phyloP scores from a whole-genome alignment of 495 filamentous ascomycete genomes.

The Trichocladium antarcticum region DNA sequence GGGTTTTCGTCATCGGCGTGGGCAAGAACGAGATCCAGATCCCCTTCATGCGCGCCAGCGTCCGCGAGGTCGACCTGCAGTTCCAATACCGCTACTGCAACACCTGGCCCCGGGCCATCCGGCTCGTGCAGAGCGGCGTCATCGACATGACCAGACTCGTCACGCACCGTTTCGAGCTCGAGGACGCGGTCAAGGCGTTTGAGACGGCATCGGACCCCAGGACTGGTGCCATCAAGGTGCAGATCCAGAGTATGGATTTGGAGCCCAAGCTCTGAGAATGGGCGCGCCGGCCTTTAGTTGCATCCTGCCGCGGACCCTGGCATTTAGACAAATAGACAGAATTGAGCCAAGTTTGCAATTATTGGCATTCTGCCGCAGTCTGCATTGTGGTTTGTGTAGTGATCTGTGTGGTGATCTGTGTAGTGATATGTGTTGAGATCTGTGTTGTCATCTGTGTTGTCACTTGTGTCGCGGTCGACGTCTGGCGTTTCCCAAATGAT shows the following conservation, averaged over 20 bases:
- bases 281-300: no score
- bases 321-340: neutral
- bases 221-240: conserved; percentile 90
- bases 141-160: conserved; percentile 70
- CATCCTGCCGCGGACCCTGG: no score
- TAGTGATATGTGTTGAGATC: no score
- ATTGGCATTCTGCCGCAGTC: neutral
- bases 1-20: conserved; percentile 87
- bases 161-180: conserved; percentile 74
- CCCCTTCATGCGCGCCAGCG: conserved; percentile 84
- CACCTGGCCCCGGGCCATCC: conserved; percentile 88
- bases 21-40: conserved; percentile 90
- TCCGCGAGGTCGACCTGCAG: conserved; percentile 83
- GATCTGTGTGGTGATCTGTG: no score
- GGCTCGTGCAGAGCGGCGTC: conserved; percentile 70
- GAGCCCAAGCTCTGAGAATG: no score
- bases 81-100: conserved; percentile 95
- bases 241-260: conserved; percentile 64
- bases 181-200: conserved; percentile 84
- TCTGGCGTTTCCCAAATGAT: no score
- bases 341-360: neutral
- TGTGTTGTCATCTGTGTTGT: no score
- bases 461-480: no score
- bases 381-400: no score
- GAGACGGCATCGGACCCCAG: conserved; percentile 74